Conservation (phyloP, 192 early-diverging fungal species). For the Tieghemiomyces parasiticus region DNA sequence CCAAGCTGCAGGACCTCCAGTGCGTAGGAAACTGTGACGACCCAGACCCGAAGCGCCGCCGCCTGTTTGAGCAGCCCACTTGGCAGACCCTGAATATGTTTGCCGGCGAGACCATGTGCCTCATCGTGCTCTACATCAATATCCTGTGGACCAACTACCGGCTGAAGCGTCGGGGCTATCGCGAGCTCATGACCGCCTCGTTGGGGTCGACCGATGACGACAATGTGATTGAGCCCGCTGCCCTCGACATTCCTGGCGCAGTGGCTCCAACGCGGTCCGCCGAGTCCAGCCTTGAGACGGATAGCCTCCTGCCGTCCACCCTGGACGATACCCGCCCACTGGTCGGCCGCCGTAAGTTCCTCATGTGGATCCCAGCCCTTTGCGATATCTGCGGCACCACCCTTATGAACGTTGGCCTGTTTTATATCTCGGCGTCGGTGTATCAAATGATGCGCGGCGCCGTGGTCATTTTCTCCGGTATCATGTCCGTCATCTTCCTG, state of each 20-base stretch:
- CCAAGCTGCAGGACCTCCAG: constrained; percentile 80
- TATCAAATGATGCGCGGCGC: constrained; percentile 97
- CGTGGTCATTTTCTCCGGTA: constrained; percentile 86
- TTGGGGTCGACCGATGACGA: not conserved
- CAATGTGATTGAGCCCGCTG: not conserved
- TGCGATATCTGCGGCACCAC: constrained; percentile 64
- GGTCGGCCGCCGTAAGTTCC: constrained; percentile 30
- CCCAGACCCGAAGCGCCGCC: constrained; percentile 42
- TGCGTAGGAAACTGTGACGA: constrained; percentile 82
- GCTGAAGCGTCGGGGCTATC: constrained; percentile 13
- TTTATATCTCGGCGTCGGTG: constrained; percentile 76
- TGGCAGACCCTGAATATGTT: constrained; percentile 99
- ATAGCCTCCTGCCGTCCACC: not conserved
- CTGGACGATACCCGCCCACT: constrained; percentile 26
- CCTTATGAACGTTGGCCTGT: constrained; percentile 95
- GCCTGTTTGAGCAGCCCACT: constrained; percentile 91
- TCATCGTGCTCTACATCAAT: constrained; percentile 45
- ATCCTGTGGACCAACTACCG: constrained; percentile 12
- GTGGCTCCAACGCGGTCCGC: not conserved
- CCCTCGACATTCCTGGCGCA: not conserved
- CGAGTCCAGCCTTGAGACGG: not conserved
- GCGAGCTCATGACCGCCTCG: not conserved
- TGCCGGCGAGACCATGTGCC: constrained; percentile 73
- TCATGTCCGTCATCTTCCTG: constrained; percentile 78
- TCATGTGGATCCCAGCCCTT: constrained; percentile 49